Evolutionary conservation across 1,284 basidiomycete genomes (phyloP).

Genomic region (Apiotrichum montevideense): DNA sequence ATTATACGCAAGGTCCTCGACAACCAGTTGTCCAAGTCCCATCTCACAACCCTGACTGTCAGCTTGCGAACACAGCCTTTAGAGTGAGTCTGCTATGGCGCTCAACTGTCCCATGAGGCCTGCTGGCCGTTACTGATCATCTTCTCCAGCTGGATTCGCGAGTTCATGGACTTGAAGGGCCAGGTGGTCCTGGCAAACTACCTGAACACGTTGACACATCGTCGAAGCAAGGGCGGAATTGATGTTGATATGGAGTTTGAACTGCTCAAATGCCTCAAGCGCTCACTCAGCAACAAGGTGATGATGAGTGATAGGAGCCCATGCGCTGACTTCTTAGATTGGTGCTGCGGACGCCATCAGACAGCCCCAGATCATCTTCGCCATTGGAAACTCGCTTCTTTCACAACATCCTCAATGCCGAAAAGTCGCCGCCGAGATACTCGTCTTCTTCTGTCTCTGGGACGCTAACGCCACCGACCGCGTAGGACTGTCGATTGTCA

Average conservation of each 20-base stretch:
- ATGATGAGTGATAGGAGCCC: slow-evolving; percentile 20
- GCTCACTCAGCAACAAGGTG: slow-evolving; percentile 72
- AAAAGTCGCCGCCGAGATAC: slow-evolving; percentile 71
- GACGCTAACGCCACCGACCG: slow-evolving; percentile 40
- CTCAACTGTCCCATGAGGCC: background rate
- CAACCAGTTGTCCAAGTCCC: slow-evolving; percentile 29
- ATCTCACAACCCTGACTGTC: slow-evolving; percentile 32
- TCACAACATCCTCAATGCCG: slow-evolving; percentile 75
- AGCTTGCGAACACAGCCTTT: slow-evolving; percentile 68
- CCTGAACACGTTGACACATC: slow-evolving; percentile 53
- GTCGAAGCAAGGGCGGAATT: slow-evolving; percentile 57
- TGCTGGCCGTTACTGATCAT: slow-evolving; percentile 5
- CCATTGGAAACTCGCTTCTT: slow-evolving; percentile 77
- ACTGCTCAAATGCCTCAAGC: slow-evolving; percentile 78
- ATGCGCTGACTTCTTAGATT: slow-evolving; percentile 48
- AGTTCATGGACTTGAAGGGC: slow-evolving; percentile 71
- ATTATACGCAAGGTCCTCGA: slow-evolving; percentile 37
- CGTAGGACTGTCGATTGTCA: slow-evolving; percentile 49
- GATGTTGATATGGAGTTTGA: slow-evolving; percentile 79
- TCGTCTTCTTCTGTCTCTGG: slow-evolving; percentile 51
- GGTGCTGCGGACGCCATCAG: slow-evolving; percentile 72
- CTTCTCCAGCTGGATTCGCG: slow-evolving; percentile 66
- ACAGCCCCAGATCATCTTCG: slow-evolving; percentile 70
- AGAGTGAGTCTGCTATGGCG: slow-evolving; percentile 52
- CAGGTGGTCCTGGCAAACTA: slow-evolving; percentile 79